phyloP scores from a whole-genome alignment of 2,329 filamentous ascomycete species.

The Aspergillus unguis region DNA sequence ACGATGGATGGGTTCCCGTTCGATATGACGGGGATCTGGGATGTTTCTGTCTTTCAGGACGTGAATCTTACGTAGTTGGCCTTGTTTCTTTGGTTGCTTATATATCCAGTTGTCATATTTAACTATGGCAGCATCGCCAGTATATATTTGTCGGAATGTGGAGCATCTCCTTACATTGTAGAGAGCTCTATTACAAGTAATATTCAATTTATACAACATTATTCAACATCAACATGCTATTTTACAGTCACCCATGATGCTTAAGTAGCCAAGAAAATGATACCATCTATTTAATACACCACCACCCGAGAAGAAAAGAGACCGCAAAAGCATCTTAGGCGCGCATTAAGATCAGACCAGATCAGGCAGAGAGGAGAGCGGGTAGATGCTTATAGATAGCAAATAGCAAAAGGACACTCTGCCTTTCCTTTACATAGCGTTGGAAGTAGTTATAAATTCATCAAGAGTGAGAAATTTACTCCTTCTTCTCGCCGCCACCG shows the following conservation, averaged over 20 bases:
- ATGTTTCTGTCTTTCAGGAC: conserved; percentile 43
- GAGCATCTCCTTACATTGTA: neutral
- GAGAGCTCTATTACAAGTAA: conserved; percentile 6
- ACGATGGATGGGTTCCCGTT: conserved; percentile 47
- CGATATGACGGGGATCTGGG: conserved; percentile 47
- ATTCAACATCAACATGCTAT: conserved; percentile 31
- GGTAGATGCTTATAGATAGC: neutral
- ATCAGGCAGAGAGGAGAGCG: conserved; percentile 9
- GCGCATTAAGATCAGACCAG: conserved; percentile 14
- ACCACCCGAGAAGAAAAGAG: conserved; percentile 20
- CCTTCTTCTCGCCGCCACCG: conserved; percentile 26
- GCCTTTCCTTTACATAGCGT: conserved; percentile 2
- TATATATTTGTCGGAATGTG: neutral
- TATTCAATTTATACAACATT: conserved; percentile 25
- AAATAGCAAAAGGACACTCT: conserved; percentile 4
- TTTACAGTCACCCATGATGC: conserved; percentile 35
- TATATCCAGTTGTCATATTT: conserved; percentile 6
- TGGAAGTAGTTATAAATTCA: neutral
- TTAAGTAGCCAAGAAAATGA: conserved; percentile 21
- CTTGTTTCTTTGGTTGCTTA: neutral
- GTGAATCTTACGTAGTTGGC: conserved; percentile 28
- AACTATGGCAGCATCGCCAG: neutral
- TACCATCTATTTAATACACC: conserved; percentile 29
- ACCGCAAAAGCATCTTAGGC: conserved; percentile 16
- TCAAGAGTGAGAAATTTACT: conserved; percentile 15